Percentiles rank a stretch among this genome's conserved stretches.
Evolutionary conservation across 139 green algal genomes (phyloP).

Genomic region (Tetraselmis chui): DNA sequence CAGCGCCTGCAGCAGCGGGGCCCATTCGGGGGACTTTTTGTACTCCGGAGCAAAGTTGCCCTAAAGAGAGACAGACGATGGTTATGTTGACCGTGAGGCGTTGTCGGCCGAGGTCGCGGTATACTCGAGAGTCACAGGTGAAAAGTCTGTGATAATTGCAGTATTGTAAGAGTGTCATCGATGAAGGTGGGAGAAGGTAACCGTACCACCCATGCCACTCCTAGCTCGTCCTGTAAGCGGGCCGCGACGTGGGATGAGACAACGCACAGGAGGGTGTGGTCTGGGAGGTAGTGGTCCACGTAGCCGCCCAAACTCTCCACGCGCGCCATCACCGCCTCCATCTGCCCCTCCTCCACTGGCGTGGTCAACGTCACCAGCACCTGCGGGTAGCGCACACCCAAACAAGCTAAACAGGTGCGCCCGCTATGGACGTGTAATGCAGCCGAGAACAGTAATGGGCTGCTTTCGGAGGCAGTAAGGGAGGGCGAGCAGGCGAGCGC

Average conservation of each 20-base stretch:
- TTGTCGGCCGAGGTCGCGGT: too few relatives aligned
- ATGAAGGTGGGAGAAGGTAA: neutral
- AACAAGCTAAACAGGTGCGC: too few relatives aligned
- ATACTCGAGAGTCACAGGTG: too few relatives aligned
- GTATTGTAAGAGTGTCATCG: too few relatives aligned
- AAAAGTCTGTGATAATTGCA: too few relatives aligned
- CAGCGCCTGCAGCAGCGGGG: neutral
- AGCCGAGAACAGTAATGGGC: too few relatives aligned
- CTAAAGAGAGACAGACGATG: neutral
- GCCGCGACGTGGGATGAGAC: neutral
- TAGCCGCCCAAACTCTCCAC: neutral
- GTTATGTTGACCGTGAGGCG: neutral
- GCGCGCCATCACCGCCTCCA: neutral
- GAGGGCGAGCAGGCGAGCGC: too few relatives aligned
- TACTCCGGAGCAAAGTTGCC: neutral
- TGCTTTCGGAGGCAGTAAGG: too few relatives aligned
- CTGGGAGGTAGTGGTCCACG: neutral
- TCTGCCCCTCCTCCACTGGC: neutral
- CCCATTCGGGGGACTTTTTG: neutral
- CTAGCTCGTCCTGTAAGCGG: neutral
- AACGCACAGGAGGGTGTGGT: neutral
- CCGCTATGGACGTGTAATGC: too few relatives aligned
- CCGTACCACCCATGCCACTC: neutral
- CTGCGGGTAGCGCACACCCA: too few relatives aligned
- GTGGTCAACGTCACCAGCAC: neutral